Evolutionary conservation across 1,284 basidiomycete genomes (phyloP), one percentile per base, ranked within the genome.

Genomic region (Fereydounia khargensis): DNA sequence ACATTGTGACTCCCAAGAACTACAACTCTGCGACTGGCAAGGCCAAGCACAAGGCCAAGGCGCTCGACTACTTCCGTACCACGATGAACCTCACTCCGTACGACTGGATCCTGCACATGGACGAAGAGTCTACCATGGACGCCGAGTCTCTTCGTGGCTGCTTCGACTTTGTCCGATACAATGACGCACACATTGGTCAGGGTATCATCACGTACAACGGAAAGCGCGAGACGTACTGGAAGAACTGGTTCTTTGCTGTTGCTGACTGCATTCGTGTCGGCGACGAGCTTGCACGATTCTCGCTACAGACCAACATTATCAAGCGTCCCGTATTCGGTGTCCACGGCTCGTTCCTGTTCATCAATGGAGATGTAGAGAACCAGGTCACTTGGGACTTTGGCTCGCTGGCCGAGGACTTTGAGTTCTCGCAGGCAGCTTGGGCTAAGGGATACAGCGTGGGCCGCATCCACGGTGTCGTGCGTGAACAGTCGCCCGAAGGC

Each of bases 161-260:
- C 62, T 61, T 78, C 33, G 77, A 78, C 46, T 77, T 78, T 39
- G 73, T 78, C 35, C 69, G 77, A 23, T 58, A 68, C 68, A 77
- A 76, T 20, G 68, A 72, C n/a, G 76, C 76, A 27, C 76, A 78
- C 51, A 77, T 78, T 48, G 77, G 77, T 24, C 77, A 78, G 65
- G 77, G 77, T 33, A 78, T 78, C 50, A 78, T 78, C 40, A 65
- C 78, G 30, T 78, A 78, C 67, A 78, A 78, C 55, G 77, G 77
- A 23, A 53, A 65, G 39, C 35, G 54, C 14, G 74, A 76, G 67
- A 74, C 76, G 13, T 78, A 76, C 60, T 78, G 76, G 76, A 71
- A 71, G 53, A 77, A 77, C 58, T 78, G 77, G 77, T 77, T 76
- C 67, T 78, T 78, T 42, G 76, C 76, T n/a, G 76, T 78, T 7